Conservation (phyloP, 805 yeast species). For the Metschnikowia lachancei region DNA sequence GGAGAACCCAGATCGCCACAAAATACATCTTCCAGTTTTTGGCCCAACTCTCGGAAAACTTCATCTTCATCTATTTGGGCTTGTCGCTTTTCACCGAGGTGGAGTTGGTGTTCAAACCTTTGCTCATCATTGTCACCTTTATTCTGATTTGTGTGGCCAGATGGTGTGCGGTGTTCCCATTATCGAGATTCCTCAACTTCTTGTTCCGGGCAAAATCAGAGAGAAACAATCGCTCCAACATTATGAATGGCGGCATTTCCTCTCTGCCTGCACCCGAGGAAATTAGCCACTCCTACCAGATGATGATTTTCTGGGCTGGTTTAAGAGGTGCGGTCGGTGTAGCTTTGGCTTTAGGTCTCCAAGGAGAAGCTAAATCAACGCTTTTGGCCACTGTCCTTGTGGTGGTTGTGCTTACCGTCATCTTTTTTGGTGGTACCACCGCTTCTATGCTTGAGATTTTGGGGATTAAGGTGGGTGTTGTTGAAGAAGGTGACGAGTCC, state of each 20-base stretch:
- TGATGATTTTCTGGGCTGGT: conserved; percentile 99
- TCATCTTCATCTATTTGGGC: conserved; percentile 93
- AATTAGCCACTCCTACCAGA: conserved; percentile 91
- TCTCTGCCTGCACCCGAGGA: conserved; percentile 65
- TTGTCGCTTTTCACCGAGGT: conserved; percentile 94
- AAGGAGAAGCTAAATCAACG: conserved; percentile 88
- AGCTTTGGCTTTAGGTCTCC: conserved; percentile 95
- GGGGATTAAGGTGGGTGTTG: conserved; percentile 88
- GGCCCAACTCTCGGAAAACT: conserved; percentile 94
- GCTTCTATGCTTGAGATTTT: conserved; percentile 96
- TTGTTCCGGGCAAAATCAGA: conserved; percentile 60
- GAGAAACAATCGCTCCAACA: conserved; percentile 29
- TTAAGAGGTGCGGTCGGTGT: conserved; percentile 99
- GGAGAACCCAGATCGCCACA: conserved; percentile 94
- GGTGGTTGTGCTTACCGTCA: conserved; percentile 93
- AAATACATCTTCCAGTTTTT: conserved; percentile 90
- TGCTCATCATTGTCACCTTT: conserved; percentile 85
- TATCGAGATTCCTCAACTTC: conserved; percentile 81
- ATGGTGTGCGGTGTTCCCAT: conserved; percentile 96
- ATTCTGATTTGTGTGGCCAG: conserved; percentile 90
- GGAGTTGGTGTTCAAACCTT: conserved; percentile 89
- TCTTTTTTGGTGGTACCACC: conserved; percentile 96
- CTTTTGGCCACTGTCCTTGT: conserved; percentile 92
- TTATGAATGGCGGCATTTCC: conserved; percentile 39
- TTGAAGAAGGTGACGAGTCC: conserved; percentile 66